phyloP scores from a whole-genome alignment of 1,284 basidiomycete genomes.

The Sutorius eximius region DNA sequence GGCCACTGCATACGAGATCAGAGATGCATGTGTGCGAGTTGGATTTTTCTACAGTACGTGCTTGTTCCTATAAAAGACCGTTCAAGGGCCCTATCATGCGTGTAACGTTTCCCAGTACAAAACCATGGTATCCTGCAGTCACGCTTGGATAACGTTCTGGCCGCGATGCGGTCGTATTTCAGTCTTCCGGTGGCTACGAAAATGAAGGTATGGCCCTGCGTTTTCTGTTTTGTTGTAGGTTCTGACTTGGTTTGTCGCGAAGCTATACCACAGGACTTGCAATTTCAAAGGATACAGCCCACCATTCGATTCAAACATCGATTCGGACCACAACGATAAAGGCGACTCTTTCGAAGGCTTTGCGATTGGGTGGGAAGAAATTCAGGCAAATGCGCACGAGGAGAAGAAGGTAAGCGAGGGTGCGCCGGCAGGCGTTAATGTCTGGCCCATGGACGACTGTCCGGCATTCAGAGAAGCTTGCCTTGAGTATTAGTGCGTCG shows the following conservation, averaged over 20 bases:
- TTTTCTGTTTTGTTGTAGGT: background rate
- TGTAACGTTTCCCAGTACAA: slow-evolving; percentile 45
- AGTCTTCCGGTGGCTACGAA: slow-evolving; percentile 58
- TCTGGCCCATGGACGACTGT: slow-evolving; percentile 35
- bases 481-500: slow-evolving; percentile 32
- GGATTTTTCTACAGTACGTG: slow-evolving; percentile 36
- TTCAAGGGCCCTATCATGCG: background rate
- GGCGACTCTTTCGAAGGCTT: slow-evolving; percentile 89
- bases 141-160: slow-evolving; percentile 51
- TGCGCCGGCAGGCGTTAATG: slow-evolving; percentile 61
- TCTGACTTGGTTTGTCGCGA: background rate
- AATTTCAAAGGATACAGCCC: slow-evolving; percentile 83
- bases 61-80: background rate
- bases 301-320: slow-evolving; percentile 63
- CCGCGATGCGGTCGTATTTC: slow-evolving; percentile 65
- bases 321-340: slow-evolving; percentile 52
- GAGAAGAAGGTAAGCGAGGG: slow-evolving; percentile 42
- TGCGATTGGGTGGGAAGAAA: slow-evolving; percentile 72
- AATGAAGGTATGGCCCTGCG: slow-evolving; percentile 48
- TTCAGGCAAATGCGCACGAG: slow-evolving; percentile 36
- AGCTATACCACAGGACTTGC: slow-evolving; percentile 72
- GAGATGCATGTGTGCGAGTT: slow-evolving; percentile 34
- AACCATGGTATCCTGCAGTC: slow-evolving; percentile 72
- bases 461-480: slow-evolving; percentile 22
- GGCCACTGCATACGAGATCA: slow-evolving; percentile 25